A percentile compares a stretch with the other conserved stretches of the same genome.
Conservation (phyloP, 495 filamentous ascomycete species). For the Evernia prunastri region DNA sequence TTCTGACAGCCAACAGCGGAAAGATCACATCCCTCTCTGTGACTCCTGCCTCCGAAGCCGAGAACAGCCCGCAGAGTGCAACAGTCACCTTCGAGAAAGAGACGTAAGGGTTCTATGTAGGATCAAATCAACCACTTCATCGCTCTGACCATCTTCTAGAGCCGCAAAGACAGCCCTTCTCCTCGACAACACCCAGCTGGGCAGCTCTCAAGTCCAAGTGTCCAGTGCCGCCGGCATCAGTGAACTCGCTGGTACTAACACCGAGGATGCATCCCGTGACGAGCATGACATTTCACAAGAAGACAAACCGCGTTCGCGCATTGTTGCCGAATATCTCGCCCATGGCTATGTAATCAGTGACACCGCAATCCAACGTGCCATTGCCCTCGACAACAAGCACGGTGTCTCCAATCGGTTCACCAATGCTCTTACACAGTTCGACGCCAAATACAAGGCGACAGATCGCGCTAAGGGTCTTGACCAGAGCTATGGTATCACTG, state of each 20-base stretch:
- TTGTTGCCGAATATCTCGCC: slow-evolving; percentile 90
- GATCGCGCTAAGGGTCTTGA: slow-evolving; percentile 73
- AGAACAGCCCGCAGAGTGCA: slow-evolving; percentile 63
- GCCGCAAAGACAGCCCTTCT: slow-evolving; percentile 95
- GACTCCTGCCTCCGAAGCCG: slow-evolving; percentile 53
- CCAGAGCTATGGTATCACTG: slow-evolving; percentile 63
- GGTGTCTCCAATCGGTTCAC: slow-evolving; percentile 75
- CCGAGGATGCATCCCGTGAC: slow-evolving; percentile 45
- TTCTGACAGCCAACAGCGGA: slow-evolving; percentile 53
- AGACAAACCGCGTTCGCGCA: slow-evolving; percentile 88
- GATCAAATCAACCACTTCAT: slow-evolving; percentile 8
- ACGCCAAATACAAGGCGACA: slow-evolving; percentile 71
- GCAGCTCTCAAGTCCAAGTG: slow-evolving; percentile 72
- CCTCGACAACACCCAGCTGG: slow-evolving; percentile 90
- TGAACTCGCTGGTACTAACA: slow-evolving; percentile 51
- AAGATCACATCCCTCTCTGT: slow-evolving; percentile 82
- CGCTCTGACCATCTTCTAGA: slow-evolving; percentile 30
- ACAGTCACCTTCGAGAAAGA: slow-evolving; percentile 94
- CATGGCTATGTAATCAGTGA: slow-evolving; percentile 89
- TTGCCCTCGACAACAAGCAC: slow-evolving; percentile 85
- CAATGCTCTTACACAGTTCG: slow-evolving; percentile 62
- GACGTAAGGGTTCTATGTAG: slow-evolving; percentile 49
- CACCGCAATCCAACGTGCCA: slow-evolving; percentile 72
- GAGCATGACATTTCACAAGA: slow-evolving; percentile 76
- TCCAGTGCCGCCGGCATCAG: slow-evolving; percentile 57